Evolutionary conservation across 306 rosid genomes (phyloP), one percentile per base, ranked within the genome.

Genomic region (Cucurbita ficifolia): DNA sequence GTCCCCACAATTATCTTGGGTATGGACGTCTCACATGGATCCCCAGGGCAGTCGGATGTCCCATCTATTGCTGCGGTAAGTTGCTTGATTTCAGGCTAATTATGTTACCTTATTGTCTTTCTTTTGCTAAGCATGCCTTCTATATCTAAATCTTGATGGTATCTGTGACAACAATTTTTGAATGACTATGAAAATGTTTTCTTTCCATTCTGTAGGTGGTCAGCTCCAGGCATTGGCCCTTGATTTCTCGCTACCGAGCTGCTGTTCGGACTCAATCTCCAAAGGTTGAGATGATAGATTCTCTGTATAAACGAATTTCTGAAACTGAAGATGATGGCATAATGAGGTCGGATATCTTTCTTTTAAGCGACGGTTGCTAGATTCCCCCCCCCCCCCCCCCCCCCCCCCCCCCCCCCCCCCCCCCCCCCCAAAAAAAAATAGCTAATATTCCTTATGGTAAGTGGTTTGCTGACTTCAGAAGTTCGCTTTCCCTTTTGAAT

Each of bases 11-110:
- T 95, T 54, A 89, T 95, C 60, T 79, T 95, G 64, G 99, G 97
- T 13, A 94, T 94, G 99, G 99, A 94, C 57, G 99, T 94, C 1
- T 94, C 97, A 0, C 99, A 94, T 78, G 99, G 97, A 11, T 91
- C 99, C 0, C 97, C 97, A 0, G 99, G 99, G 54, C 97, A 89
- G 76, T 69, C 92, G 4, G 97, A 90, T 19, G 58, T 89, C n/a
- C 98, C 98, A 2, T 94, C 97, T 6, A 94, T 90, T 39, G 97
- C 99, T 10, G 97, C 97, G 80, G 99, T 94, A 86, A 76, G 45
- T 72, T 39, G 17, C 61, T 29, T 10, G 21, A 13, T 39, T 72
- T 33, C 16, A 24, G 24, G 3, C 49, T 17, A 10, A 62, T 39
- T 10, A 29, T 54, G 4, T 42, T 11, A 36, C 3, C 10, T 70